Evolutionary conservation across 2,329 filamentous ascomycete genomes (phyloP).

Genomic region (Scortechinia acanthostroma): DNA sequence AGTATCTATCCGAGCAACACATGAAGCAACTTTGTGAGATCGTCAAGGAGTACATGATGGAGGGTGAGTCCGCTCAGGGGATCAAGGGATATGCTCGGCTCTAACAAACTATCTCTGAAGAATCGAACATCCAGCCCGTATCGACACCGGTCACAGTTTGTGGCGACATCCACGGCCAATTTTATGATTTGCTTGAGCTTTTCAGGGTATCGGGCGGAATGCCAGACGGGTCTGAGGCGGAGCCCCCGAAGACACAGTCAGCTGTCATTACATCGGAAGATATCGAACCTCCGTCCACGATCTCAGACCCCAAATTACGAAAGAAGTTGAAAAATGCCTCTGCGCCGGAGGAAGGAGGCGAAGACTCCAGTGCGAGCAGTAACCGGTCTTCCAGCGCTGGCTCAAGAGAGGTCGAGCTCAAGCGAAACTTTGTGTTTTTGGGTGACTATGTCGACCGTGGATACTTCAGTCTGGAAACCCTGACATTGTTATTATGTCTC

Average conservation of each 20-base stretch:
- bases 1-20: conserved; percentile 87
- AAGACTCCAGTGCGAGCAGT: conserved; percentile 34
- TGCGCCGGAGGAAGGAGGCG: conserved; percentile 35
- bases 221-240: conserved; percentile 72
- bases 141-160: conserved; percentile 93
- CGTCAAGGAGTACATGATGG: conserved; percentile 98
- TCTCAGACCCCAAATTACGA: conserved; percentile 78
- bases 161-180: conserved; percentile 97
- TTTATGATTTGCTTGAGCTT: conserved; percentile 93
- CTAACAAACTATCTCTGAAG: conserved; percentile 36
- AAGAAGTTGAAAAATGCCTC: conserved; percentile 71
- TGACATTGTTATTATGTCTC: conserved; percentile 66
- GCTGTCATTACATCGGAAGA: conserved; percentile 82
- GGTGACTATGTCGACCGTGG: conserved; percentile 71
- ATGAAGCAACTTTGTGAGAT: conserved; percentile 99
- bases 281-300: conserved; percentile 82
- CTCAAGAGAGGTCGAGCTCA: background rate
- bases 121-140: conserved; percentile 98
- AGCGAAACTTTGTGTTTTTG: conserved; percentile 67
- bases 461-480: conserved; percentile 69
- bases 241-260: conserved; percentile 61
- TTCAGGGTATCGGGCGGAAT: conserved; percentile 95
- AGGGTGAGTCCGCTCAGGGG: conserved; percentile 53
- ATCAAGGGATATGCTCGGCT: conserved; percentile 5
- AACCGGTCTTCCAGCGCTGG: background rate